Evolutionary conservation across 2,329 filamentous ascomycete genomes (phyloP).

Genomic region (Fusarium lateritium): DNA sequence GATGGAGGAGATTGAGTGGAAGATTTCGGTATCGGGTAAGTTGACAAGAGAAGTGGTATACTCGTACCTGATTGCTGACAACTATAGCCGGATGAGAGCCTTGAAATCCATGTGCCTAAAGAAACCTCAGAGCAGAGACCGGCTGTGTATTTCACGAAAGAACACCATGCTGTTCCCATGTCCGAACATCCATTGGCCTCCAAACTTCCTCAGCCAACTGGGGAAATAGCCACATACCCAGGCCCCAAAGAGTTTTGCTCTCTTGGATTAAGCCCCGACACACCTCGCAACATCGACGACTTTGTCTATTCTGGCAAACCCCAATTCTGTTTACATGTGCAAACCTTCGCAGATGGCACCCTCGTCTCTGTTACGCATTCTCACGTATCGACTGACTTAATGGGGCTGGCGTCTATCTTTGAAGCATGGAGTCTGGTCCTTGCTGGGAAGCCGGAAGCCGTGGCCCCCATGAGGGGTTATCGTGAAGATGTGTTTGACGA

Average conservation of each 20-base stretch:
- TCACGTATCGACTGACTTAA: constrained; percentile 25
- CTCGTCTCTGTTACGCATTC: constrained; percentile 24
- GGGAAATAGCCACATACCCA: not conserved
- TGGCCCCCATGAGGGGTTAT: constrained; percentile 12
- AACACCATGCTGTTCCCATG: not conserved
- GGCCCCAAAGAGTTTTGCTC: constrained; percentile 22
- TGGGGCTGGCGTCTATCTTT: constrained; percentile 24
- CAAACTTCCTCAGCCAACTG: constrained; percentile 9
- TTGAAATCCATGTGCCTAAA: constrained; percentile 22
- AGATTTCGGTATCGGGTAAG: constrained; percentile 25
- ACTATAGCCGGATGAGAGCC: constrained; percentile 4
- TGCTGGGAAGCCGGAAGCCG: constrained; percentile 9
- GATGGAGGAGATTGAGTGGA: constrained; percentile 27
- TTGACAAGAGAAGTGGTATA: accelerated
- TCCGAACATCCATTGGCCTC: constrained; percentile 19
- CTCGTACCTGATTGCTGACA: not conserved
- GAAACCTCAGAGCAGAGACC: constrained; percentile 6
- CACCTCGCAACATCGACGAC: constrained; percentile 25
- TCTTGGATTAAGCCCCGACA: constrained; percentile 13
- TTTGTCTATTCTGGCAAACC: constrained; percentile 11
- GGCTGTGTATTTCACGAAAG: constrained; percentile 17
- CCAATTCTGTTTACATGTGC: constrained; percentile 29
- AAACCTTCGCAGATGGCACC: constrained; percentile 27
- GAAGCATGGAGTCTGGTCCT: constrained; percentile 25
- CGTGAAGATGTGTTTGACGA: constrained; percentile 5